These are phyloP conservation scores for Tetradesmus lagerheimii DNA, from an alignment of 139 green algal genomes.

Conservation along the genomic window DNA sequence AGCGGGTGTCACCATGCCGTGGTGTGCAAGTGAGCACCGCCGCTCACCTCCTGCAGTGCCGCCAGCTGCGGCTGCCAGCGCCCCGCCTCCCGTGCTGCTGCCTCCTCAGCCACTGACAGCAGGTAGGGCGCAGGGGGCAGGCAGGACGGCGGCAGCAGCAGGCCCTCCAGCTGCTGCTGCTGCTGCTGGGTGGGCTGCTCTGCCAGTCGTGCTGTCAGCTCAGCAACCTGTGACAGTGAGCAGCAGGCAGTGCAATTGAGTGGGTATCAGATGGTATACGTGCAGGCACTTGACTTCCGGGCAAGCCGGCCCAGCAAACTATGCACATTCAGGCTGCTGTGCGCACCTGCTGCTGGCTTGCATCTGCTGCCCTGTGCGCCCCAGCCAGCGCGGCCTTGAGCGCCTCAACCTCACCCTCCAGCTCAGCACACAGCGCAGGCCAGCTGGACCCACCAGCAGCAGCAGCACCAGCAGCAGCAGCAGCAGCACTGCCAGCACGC, in stretches of 20 bases:
- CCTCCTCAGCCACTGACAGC: conserved; percentile 19
- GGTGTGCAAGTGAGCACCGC: background rate
- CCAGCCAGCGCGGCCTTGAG: background rate
- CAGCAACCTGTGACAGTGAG: background rate
- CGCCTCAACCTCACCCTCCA: conserved; percentile 2
- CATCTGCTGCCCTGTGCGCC: background rate
- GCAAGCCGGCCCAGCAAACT: too few relatives aligned
- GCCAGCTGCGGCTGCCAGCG: conserved; percentile 1
- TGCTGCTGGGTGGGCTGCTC: conserved; percentile 1
- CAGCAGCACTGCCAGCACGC: background rate
- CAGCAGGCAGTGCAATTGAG: background rate
- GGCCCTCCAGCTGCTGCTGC: background rate
- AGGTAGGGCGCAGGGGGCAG: background rate
- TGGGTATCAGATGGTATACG: too few relatives aligned
- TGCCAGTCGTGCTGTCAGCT: background rate
- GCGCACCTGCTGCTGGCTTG: background rate
- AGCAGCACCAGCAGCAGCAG: background rate
- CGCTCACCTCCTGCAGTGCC: background rate
- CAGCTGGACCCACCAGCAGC: conserved; percentile 13
- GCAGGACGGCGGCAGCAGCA: background rate
- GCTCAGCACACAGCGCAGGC: conserved; percentile 39
- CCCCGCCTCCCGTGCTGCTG: background rate
- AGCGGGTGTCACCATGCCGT: background rate
- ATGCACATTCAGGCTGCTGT: too few relatives aligned
- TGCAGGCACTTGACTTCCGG: too few relatives aligned